A percentile compares a stretch with the other conserved stretches of the same genome.
Evolutionary conservation across 768 basidiomycete species (phyloP).

Genomic region (Hericium alpestre): DNA sequence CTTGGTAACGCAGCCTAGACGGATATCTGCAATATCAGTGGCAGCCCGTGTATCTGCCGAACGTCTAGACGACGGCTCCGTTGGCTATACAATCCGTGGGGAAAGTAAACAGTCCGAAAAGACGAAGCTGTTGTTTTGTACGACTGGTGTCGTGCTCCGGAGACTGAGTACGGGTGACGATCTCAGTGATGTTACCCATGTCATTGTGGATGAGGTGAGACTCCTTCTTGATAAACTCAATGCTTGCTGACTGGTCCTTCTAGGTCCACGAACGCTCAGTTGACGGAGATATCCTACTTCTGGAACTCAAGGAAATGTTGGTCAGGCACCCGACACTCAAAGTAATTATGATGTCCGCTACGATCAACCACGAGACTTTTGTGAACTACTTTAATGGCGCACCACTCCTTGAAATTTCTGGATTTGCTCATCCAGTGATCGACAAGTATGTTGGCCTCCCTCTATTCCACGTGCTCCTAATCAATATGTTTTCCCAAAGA

Average conservation of each 20-base stretch:
- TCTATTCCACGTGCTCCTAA: background rate
- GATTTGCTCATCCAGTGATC: constrained; percentile 65
- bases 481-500: background rate
- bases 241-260: background rate
- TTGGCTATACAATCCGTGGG: constrained; percentile 85
- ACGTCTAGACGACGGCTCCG: constrained; percentile 61
- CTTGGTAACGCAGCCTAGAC: constrained; percentile 80
- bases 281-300: constrained; percentile 80
- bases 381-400: constrained; percentile 73
- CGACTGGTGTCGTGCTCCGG: constrained; percentile 85
- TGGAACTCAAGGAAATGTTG: constrained; percentile 73
- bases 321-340: constrained; percentile 55
- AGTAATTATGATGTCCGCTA: constrained; percentile 87
- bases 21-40: constrained; percentile 83
- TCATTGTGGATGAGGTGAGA: constrained; percentile 82
- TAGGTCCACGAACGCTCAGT: constrained; percentile 89
- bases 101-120: constrained; percentile 57
- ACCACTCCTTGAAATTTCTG: constrained; percentile 76
- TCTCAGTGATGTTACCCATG: constrained; percentile 63
- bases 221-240: background rate
- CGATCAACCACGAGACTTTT: constrained; percentile 85
- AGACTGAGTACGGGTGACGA: constrained; percentile 66
- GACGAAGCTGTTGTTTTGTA: constrained; percentile 81
- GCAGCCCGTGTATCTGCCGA: constrained; percentile 81
- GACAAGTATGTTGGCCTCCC: constrained; percentile 42